Evolutionary conservation across 371 early-diverging fungal genomes (phyloP).

Genomic region (Dinochytrium kinnereticum): DNA sequence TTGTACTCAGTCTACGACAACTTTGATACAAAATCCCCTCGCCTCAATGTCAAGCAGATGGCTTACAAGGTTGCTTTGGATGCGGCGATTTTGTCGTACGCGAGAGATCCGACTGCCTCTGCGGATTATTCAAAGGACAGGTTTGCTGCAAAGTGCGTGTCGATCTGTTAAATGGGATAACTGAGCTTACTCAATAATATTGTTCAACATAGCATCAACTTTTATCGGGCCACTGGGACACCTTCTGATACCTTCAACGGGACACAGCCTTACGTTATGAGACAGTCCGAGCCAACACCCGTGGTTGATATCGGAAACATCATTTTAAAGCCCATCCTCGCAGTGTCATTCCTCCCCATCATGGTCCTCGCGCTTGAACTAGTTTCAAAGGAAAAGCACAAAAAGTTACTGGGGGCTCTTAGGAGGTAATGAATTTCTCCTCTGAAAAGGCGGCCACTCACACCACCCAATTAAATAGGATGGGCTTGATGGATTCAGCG

Average conservation of each 20-base stretch:
- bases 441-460: background rate
- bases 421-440: slow-evolving; percentile 18
- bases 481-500: slow-evolving; percentile 37
- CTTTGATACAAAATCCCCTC: background rate
- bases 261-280: background rate
- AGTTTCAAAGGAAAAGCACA: slow-evolving; percentile 35
- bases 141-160: too few relatives aligned
- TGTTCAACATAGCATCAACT: slow-evolving; percentile 15
- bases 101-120: background rate
- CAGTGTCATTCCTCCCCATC: slow-evolving; percentile 30
- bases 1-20: background rate
- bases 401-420: slow-evolving; percentile 27
- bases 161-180: too few relatives aligned
- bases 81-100: slow-evolving; percentile 33
- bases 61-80: slow-evolving; percentile 35
- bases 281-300: background rate
- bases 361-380: slow-evolving; percentile 31
- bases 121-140: background rate
- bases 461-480: slow-evolving; percentile 7
- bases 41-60: background rate
- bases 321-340: slow-evolving; percentile 9
- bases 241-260: background rate
- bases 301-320: background rate
- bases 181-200: slow-evolving; percentile 11
- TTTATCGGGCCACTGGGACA: background rate